Conservation (phyloP, 768 basidiomycete genomes). For the Leucocoprinus birnbaumii region DNA sequence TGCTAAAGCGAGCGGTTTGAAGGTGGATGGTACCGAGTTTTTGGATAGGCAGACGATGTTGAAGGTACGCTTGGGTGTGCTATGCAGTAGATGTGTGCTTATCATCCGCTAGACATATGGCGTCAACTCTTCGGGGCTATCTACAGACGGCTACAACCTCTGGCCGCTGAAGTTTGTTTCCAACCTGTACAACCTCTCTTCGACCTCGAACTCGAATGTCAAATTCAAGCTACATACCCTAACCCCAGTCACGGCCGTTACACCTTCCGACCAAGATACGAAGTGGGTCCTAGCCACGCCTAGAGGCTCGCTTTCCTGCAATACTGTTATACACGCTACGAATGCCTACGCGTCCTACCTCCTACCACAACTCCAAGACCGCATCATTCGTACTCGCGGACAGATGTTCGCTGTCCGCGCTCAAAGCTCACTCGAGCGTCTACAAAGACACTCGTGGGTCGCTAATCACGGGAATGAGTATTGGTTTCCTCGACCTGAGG, state of each 20-base stretch:
- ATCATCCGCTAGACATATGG: conserved; percentile 31
- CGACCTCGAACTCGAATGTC: conserved; percentile 20
- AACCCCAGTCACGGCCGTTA: conserved; percentile 60
- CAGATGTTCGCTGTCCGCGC: conserved; percentile 53
- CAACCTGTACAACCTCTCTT: conserved; percentile 38
- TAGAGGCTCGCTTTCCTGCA: conserved; percentile 57
- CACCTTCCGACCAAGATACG: neutral
- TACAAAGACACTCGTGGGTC: conserved; percentile 46
- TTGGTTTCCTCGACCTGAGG: conserved; percentile 72
- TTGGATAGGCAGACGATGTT: conserved; percentile 43
- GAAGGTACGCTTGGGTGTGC: conserved; percentile 28
- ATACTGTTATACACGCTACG: conserved; percentile 79
- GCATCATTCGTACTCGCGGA: conserved; percentile 71
- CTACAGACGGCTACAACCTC: conserved; percentile 57
- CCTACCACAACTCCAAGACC: conserved; percentile 41
- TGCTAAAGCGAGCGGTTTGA: conserved; percentile 29
- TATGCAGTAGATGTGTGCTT: no score
- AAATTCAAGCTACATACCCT: conserved; percentile 64
- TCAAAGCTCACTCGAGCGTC: conserved; percentile 29
- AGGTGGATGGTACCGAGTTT: conserved; percentile 38
- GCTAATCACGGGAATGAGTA: conserved; percentile 62
- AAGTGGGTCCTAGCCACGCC: conserved; percentile 40
- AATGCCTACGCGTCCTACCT: conserved; percentile 82
- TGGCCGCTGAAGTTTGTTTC: conserved; percentile 85
- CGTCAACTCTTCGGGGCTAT: conserved; percentile 48